Evolutionary conservation across 139 green algal species (phyloP).

Genomic region (Chlorella sorokiniana): DNA sequence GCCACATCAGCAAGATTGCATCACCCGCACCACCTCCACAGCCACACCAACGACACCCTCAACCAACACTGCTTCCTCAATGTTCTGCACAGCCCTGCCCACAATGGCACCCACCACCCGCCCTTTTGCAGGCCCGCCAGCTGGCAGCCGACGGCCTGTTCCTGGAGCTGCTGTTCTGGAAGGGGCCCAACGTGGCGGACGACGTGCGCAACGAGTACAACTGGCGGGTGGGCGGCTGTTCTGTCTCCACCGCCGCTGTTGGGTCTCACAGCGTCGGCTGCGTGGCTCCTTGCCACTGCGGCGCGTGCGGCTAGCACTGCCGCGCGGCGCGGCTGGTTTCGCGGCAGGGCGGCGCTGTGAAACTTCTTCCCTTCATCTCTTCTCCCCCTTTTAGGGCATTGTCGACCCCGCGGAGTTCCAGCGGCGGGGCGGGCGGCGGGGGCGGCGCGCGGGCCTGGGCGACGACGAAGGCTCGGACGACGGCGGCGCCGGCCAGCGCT

Average conservation of each 20-base stretch:
- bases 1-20: too few species aligned
- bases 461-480: constrained; percentile 11
- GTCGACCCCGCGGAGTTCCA: constrained; percentile 3
- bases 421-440: background rate
- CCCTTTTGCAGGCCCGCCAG: constrained; percentile 37
- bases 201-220: constrained; percentile 72
- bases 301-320: too few species aligned
- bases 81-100: background rate
- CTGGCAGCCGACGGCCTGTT: constrained; percentile 58
- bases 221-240: constrained; percentile 45
- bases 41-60: background rate
- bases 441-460: background rate
- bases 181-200: constrained; percentile 46
- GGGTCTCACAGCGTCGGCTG: too few species aligned
- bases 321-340: too few species aligned
- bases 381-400: background rate
- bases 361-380: background rate
- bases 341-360: too few species aligned
- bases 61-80: background rate
- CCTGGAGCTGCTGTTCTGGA: constrained; percentile 88
- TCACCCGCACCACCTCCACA: too few species aligned
- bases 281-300: too few species aligned
- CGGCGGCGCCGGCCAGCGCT: constrained; percentile 8
- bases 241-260: background rate
- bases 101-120: too few species aligned